Evolutionary conservation across 257 asterid genomes (phyloP), one percentile per base, ranked within the genome.

Genomic region (Jaltomata sinuosa): DNA sequence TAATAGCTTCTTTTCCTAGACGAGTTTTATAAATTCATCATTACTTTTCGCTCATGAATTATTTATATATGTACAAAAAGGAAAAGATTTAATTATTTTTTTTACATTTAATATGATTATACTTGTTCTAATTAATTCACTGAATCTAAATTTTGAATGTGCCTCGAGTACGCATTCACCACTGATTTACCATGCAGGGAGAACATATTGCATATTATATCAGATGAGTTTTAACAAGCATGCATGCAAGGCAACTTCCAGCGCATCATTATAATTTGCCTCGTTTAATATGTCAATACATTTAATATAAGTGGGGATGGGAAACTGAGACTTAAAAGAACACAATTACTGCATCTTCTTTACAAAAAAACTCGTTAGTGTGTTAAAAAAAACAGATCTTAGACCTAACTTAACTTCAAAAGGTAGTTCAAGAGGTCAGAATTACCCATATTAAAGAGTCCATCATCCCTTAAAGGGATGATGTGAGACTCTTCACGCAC

Each of bases 171-270:
- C n/a, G 6, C 21, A 1, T 52, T 7, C 0, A 15, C 12, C 1
- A 10, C 7, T 1, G 22, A 29, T 22, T 64, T 64, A 64, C n/a
- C 16, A 34, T 68, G 49, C 6, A 34, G 14, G 49, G 29, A 36
- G 8, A 21, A 38, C 81, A 87, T 91, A 92, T 91, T 85, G 87
- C 89, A 89, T 29, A 65, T 65, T 14, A 65, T 65, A 15, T 65
- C 25, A 65, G 45, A 31, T 65, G 45, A 31, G 74, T 32, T 32
- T 65, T 32, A 16, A 65, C 25, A 64, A 64, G 22, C 74, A 64
- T 64, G 83, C 89, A 87, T 65, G 25, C 42, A 64, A 36, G 87
- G 85, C 65, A 62, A 59, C 84, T 71, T 61, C 61, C 62, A 55
- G 38, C 8, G 18, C 78, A 68, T 65, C 76, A 19, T 68, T 21